Conservation (phyloP, 164 flowering plant species). For the Nymphaea colorata region DNA sequence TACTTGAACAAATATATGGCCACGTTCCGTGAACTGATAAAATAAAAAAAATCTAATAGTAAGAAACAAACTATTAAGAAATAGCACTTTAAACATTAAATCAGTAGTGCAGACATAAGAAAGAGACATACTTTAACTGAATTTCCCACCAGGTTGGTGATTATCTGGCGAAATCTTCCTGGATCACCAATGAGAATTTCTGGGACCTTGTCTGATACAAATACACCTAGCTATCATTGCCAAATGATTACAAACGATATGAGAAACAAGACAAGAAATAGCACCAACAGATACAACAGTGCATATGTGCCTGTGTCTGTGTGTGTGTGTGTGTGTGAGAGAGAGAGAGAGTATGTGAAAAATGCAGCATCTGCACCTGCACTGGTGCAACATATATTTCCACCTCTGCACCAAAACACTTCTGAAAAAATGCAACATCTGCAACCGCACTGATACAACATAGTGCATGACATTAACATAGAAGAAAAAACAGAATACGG, state of each 20-base stretch:
- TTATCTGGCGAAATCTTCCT: conserved; percentile 82
- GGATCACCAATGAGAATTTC: conserved; percentile 84
- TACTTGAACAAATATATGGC: conserved; percentile 88
- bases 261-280: background rate
- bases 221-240: conserved; percentile 64
- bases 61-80: background rate
- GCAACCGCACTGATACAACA: no score
- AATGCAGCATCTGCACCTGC: no score
- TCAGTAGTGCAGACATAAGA: background rate
- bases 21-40: conserved; percentile 78
- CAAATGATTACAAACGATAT: conserved; percentile 14
- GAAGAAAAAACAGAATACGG: no score
- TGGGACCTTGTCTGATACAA: conserved; percentile 87
- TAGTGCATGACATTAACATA: no score
- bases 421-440: no score
- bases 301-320: no score
- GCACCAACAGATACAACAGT: background rate
- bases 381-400: no score
- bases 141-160: conserved; percentile 89
- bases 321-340: no score
- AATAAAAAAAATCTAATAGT: background rate
- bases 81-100: no score
- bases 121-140: conserved; percentile 74
- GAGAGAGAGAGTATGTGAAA: no score
- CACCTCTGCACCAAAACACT: no score